Conservation (phyloP, 257 asterid genomes). For the Mentha longifolia region DNA sequence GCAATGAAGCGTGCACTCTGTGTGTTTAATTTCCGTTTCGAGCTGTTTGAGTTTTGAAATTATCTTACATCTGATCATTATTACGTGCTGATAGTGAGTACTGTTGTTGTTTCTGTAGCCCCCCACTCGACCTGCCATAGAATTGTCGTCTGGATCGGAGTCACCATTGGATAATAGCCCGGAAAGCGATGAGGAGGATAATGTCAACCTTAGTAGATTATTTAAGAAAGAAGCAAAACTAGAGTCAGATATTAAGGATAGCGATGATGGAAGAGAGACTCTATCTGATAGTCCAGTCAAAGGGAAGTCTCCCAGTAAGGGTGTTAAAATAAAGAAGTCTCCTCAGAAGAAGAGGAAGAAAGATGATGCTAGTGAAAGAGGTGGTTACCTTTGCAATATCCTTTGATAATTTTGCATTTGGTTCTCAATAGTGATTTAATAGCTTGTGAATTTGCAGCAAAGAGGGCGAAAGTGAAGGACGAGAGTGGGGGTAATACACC, state of each 20-base stretch:
- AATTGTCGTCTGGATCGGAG: constrained; percentile 59
- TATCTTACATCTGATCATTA: neutral
- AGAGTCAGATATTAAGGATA: constrained; percentile 30
- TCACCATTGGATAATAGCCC: constrained; percentile 47
- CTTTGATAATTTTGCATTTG: constrained; percentile 2
- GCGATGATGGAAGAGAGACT: constrained; percentile 34
- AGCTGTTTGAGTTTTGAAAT: constrained; percentile 10
- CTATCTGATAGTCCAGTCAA: constrained; percentile 33
- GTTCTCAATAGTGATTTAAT: constrained; percentile 12
- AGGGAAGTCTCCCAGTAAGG: constrained; percentile 45
- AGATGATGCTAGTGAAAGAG: constrained; percentile 37
- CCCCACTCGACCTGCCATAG: constrained; percentile 46
- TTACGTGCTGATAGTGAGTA: constrained; percentile 24
- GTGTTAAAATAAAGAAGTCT: constrained; percentile 38
- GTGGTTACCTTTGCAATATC: constrained; percentile 36
- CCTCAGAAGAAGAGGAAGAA: constrained; percentile 51
- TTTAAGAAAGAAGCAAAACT: constrained; percentile 46
- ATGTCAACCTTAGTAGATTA: constrained; percentile 48
- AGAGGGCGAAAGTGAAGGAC: constrained; percentile 33
- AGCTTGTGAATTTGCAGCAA: constrained; percentile 46
- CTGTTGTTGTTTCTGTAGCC: constrained; percentile 42
- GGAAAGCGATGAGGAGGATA: constrained; percentile 61
- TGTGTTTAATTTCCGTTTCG: constrained; percentile 9
- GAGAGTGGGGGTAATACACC: constrained; percentile 32
- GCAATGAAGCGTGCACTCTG: neutral